These are phyloP conservation scores for Liriodendron chinense DNA, from an alignment of 164 flowering plant species.

Conservation along the genomic window DNA sequence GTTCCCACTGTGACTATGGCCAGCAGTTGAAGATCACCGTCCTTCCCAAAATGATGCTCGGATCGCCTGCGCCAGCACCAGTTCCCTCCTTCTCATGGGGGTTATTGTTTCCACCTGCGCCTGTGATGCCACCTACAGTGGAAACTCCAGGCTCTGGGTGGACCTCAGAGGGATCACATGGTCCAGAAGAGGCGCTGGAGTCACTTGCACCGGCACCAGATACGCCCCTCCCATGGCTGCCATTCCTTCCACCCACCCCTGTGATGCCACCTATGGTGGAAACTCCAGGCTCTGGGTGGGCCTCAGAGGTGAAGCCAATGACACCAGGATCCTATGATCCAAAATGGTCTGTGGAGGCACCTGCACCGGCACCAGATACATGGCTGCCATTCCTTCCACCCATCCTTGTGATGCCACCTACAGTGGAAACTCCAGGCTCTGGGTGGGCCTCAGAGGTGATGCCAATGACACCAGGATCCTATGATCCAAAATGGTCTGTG, in stretches of 20 bases:
- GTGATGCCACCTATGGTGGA: not conserved
- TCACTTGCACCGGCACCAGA: not conserved
- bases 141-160: not conserved
- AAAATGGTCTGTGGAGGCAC: not conserved
- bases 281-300: not conserved
- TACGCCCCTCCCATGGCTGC: not conserved
- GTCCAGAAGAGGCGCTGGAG: not conserved
- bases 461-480: no score
- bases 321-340: no score
- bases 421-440: no score
- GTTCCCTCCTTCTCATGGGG: not conserved
- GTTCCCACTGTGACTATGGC: not conserved
- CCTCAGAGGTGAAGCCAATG: no score
- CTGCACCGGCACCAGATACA: no score
- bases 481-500: no score
- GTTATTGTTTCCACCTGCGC: not conserved
- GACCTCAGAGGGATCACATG: not conserved
- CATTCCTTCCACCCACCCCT: not conserved
- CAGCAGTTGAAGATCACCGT: constrained; percentile 14
- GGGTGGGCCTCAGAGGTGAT: no score
- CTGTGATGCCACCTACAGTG: not conserved
- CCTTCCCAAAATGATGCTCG: not conserved
- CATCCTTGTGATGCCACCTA: no score
- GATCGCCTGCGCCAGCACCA: not conserved
- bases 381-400: no score